Conservation (phyloP, 225 moss, liverwort and hornwort genomes). For the Sphagnum contortum region DNA sequence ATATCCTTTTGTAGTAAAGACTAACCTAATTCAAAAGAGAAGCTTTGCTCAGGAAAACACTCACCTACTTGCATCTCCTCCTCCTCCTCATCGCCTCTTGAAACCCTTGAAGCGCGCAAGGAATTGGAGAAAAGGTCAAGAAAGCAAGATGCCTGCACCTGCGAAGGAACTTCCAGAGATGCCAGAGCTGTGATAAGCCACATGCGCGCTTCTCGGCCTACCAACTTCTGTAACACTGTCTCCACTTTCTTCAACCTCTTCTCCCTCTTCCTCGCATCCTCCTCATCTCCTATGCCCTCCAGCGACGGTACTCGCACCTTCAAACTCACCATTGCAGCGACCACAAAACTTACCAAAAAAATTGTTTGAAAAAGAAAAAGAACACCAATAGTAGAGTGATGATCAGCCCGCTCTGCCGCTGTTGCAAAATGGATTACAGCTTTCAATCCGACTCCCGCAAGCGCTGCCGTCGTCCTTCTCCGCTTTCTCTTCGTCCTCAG, state of each 20-base stretch:
- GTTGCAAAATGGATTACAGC: too few species aligned
- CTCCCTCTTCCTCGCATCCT: constrained; percentile 22
- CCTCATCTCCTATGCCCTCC: constrained; percentile 15
- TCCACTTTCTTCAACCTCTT: constrained; percentile 39
- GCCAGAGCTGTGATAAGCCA: constrained; percentile 58
- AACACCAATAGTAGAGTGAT: too few species aligned
- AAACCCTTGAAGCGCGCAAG: constrained; percentile 5
- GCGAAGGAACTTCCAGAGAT: constrained; percentile 31
- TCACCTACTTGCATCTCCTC: constrained; percentile 17
- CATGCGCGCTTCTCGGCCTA: constrained; percentile 63
- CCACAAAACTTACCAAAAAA: too few species aligned
- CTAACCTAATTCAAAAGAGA: not conserved
- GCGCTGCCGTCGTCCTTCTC: too few species aligned
- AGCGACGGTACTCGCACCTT: constrained; percentile 11
- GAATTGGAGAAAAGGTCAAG: constrained; percentile 46
- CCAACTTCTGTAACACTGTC: constrained; percentile 29
- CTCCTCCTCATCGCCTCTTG: not conserved
- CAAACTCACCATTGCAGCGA: constrained; percentile 26
- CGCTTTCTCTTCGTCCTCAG: too few species aligned
- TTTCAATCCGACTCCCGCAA: too few species aligned
- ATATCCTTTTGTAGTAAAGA: too few species aligned
- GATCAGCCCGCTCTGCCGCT: too few species aligned
- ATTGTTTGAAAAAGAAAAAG: too few species aligned
- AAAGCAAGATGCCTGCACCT: constrained; percentile 37
- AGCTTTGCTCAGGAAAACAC: not conserved